These are phyloP conservation scores for Cochlearia excelsa DNA, from an alignment of 345 rosid species.

Conservation along the genomic window DNA sequence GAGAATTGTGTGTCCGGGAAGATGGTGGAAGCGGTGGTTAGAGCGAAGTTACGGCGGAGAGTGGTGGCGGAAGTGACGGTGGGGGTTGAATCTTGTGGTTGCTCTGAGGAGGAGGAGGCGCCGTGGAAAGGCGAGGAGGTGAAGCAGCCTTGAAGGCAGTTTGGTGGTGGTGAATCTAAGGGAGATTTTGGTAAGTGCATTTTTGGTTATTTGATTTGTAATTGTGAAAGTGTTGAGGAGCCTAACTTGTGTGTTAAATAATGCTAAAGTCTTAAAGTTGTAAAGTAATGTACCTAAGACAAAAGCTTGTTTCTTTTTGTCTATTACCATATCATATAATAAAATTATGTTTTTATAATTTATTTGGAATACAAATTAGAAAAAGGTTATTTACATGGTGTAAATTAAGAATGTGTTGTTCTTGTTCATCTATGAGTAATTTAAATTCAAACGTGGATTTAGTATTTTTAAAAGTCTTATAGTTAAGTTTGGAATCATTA, in stretches of 20 bases:
- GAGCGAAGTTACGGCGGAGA: slow-evolving; percentile 61
- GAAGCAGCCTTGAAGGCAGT: slow-evolving; percentile 64
- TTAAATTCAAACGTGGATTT: too few relatives aligned
- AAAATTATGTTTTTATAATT: neutral
- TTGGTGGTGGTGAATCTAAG: slow-evolving; percentile 44
- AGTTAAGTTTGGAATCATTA: too few relatives aligned
- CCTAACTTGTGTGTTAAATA: slow-evolving; percentile 22
- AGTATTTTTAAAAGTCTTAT: too few relatives aligned
- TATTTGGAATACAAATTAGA: too few relatives aligned
- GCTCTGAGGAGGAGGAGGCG: slow-evolving; percentile 31
- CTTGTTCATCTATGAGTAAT: too few relatives aligned
- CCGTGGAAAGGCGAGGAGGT: slow-evolving; percentile 38
- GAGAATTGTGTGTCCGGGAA: slow-evolving; percentile 71
- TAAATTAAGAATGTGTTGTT: too few relatives aligned
- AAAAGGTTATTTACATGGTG: too few relatives aligned
- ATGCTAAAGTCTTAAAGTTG: slow-evolving; percentile 10
- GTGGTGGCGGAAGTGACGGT: slow-evolving; percentile 54
- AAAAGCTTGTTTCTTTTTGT: slow-evolving; percentile 23
- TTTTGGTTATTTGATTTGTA: neutral
- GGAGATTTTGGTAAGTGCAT: slow-evolving; percentile 44
- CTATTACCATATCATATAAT: neutral
- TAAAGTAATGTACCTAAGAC: slow-evolving; percentile 27
- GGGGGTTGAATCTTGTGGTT: slow-evolving; percentile 32
- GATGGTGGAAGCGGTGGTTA: slow-evolving; percentile 54
- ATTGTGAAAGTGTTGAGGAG: slow-evolving; percentile 14